phyloP scores from a whole-genome alignment of 1,284 basidiomycete genomes.

The Ceratobasidium theobromae region DNA sequence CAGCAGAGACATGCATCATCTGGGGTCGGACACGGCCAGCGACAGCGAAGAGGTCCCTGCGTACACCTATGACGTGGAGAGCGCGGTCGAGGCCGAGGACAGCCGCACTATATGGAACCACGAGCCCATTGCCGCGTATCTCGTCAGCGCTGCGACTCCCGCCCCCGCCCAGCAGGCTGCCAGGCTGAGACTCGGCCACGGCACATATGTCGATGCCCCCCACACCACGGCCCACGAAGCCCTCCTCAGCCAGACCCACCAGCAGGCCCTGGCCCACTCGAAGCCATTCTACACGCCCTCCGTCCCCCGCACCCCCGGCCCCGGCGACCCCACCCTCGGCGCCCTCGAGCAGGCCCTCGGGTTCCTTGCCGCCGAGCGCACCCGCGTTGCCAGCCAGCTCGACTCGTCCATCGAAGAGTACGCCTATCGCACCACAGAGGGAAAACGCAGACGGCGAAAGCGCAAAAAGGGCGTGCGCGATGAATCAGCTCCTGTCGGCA shows the following conservation, averaged over 20 bases:
- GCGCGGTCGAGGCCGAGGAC: constrained; percentile 40
- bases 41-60: neutral
- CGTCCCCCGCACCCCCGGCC: constrained; percentile 32
- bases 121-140: constrained; percentile 61
- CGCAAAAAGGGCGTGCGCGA: constrained; percentile 29
- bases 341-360: constrained; percentile 62
- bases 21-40: neutral
- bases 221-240: constrained; percentile 12
- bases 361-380: constrained; percentile 67
- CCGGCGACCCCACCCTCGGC: constrained; percentile 57
- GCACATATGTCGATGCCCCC: constrained; percentile 32
- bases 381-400: constrained; percentile 51
- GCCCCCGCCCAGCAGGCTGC: constrained; percentile 39
- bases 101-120: constrained; percentile 66
- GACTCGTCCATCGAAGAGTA: constrained; percentile 39
- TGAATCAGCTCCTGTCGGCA: neutral
- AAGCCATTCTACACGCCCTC: no score
- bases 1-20: constrained; percentile 11
- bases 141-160: constrained; percentile 39
- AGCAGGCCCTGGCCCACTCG: constrained; percentile 19
- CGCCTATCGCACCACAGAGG: constrained; percentile 20
- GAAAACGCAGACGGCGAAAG: constrained; percentile 22
- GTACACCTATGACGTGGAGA: constrained; percentile 19
- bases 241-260: constrained; percentile 18
- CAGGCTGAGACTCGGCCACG: constrained; percentile 44